These are phyloP conservation scores for Crassisporium funariophilum DNA, from an alignment of 768 basidiomycete genomes.

Conservation along the genomic window DNA sequence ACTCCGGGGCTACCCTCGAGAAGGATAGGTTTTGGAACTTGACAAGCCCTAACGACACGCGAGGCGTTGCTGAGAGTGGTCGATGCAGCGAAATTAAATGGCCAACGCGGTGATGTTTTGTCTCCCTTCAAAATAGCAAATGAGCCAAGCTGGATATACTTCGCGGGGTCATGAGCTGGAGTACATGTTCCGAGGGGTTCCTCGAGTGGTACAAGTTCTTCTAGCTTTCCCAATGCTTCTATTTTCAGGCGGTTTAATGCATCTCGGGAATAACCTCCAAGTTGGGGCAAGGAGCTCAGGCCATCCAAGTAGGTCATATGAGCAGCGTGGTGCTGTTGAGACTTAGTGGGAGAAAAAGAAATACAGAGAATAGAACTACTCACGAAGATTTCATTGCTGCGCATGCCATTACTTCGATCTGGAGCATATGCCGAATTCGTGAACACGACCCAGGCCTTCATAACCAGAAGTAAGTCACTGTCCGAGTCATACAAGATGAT, in stretches of 20 bases:
- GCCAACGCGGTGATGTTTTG: conserved; percentile 29
- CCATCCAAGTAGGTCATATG: conserved; percentile 93
- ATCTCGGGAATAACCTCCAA: conserved; percentile 61
- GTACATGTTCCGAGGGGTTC: conserved; percentile 28
- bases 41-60: conserved; percentile 87
- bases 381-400: conserved; percentile 66
- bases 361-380: conserved; percentile 24
- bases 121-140: conserved; percentile 74
- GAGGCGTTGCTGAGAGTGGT: conserved; percentile 87
- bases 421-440: conserved; percentile 59
- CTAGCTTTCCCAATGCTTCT: conserved; percentile 57
- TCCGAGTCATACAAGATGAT: background rate
- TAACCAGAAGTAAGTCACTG: conserved; percentile 3
- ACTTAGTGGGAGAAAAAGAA: conserved; percentile 9
- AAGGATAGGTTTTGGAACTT: conserved; percentile 87
- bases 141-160: conserved; percentile 62
- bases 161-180: conserved; percentile 34
- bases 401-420: conserved; percentile 32
- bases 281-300: conserved; percentile 74
- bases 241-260: conserved; percentile 62
- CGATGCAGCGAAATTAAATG: conserved; percentile 85
- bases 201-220: conserved; percentile 53
- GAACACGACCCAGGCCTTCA: conserved; percentile 91
- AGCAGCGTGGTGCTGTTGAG: conserved; percentile 81
- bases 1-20: conserved; percentile 98